Evolutionary conservation across 2,329 filamentous ascomycete species (phyloP).

Genomic region (Karstenula rhodostoma): DNA sequence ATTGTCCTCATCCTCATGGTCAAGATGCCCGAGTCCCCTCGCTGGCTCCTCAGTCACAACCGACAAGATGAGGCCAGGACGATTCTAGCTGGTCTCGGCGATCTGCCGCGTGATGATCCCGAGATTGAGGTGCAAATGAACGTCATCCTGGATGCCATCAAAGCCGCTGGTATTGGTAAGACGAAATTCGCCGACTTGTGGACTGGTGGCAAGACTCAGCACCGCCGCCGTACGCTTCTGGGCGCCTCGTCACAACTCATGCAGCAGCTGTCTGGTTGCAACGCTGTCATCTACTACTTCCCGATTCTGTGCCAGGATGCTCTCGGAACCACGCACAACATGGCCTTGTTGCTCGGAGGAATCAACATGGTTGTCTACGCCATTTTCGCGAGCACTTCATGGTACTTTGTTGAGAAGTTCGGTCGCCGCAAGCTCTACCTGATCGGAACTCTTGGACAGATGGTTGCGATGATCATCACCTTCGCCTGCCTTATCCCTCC

Average conservation of each 20-base stretch:
- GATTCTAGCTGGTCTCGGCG: constrained; percentile 57
- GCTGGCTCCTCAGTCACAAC: constrained; percentile 55
- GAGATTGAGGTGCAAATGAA: constrained; percentile 56
- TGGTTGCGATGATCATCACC: constrained; percentile 58
- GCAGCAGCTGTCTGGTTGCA: constrained; percentile 55
- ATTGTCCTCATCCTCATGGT: constrained; percentile 59
- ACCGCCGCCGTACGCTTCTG: constrained; percentile 58
- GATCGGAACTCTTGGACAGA: constrained; percentile 59
- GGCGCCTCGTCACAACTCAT: constrained; percentile 61
- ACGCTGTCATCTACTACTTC: constrained; percentile 40
- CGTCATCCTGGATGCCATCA: constrained; percentile 55
- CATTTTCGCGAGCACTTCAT: constrained; percentile 65
- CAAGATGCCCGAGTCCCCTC: constrained; percentile 54
- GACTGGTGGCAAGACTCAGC: constrained; percentile 57
- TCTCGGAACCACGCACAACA: constrained; percentile 57
- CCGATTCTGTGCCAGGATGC: constrained; percentile 57
- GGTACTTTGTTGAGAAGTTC: constrained; percentile 71
- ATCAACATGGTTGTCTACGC: constrained; percentile 65
- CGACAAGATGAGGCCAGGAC: constrained; percentile 54
- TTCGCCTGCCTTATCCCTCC: constrained; percentile 10
- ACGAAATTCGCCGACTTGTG: constrained; percentile 49
- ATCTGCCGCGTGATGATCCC: constrained; percentile 52
- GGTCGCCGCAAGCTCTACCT: constrained; percentile 58
- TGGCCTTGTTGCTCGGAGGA: constrained; percentile 56
- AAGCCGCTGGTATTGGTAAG: constrained; percentile 50